Evolutionary conservation across 2,329 filamentous ascomycete species (phyloP).

Genomic region (Calycina herbarum): DNA sequence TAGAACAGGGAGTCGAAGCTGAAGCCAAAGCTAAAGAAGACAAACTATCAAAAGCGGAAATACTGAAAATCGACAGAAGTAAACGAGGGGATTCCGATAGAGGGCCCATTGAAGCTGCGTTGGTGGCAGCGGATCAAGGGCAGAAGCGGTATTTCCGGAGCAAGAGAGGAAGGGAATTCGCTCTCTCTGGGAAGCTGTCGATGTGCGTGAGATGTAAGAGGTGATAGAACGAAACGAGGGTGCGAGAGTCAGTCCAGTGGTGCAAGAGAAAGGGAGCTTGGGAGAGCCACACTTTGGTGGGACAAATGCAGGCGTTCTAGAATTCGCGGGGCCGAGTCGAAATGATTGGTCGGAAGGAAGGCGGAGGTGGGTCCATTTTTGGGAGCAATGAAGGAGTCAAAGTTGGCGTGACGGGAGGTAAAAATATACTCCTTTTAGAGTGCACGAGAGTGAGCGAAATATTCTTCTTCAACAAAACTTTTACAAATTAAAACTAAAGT

Average conservation of each 20-base stretch:
- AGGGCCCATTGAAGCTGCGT: conserved; percentile 34
- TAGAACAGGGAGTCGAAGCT: conserved; percentile 2
- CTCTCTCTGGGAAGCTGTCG: not conserved
- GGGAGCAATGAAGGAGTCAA: not conserved
- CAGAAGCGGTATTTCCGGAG: conserved; percentile 5
- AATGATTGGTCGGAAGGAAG: not conserved
- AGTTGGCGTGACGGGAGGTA: not conserved
- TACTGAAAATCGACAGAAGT: conserved; percentile 23
- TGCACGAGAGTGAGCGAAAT: too few relatives aligned
- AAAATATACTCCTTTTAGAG: too few relatives aligned
- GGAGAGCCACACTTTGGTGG: not conserved
- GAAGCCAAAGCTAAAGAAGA: not conserved
- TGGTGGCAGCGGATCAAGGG: conserved; percentile 18
- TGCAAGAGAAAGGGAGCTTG: not conserved
- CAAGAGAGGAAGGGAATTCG: not conserved
- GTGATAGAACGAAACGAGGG: conserved; percentile 2
- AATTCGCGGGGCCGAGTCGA: not conserved
- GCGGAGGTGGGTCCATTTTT: not conserved
- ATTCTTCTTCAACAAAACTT: too few relatives aligned
- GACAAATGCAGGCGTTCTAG: not conserved
- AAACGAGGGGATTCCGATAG: conserved; percentile 24
- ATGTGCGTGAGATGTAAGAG: conserved; percentile 6
- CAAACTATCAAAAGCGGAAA: conserved; percentile 2
- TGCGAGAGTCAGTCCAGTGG: not conserved
- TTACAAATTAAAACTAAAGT: too few relatives aligned